Base-by-base conservation (phyloP, 805 yeast species). In the Saturnispora galanensis region DNA sequence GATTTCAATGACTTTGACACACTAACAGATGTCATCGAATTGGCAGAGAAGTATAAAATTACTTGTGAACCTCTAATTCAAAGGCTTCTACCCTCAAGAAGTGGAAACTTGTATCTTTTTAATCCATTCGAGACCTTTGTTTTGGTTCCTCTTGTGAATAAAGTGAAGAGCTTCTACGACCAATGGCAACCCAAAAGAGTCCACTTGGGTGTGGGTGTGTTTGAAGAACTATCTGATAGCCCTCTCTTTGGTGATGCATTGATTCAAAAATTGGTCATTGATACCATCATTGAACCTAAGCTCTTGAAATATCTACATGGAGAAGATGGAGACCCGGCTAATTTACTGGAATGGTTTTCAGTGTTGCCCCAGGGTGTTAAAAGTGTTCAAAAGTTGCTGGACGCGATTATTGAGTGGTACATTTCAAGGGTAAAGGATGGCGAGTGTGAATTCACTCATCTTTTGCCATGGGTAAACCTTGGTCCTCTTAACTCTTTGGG, bases 1-100 rank as follows among this genome's bases (percentile, higher is more conserved):
- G 56, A 63, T 35, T 69, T 72, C 0, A 49, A 58, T 4, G 54
- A 59, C 11, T 51, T 70, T 8, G 58, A 63, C 3, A 50, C 56
- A 9, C 56, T 60, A 1, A 46, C 47, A 10, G 49, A 46, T 2
- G 42, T 70, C 10, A 49, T 63, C 0, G 66, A 62, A 29, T 21
- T 12, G 8, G 47, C 44, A 12, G 34, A 16, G 12, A 26, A 13
- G 11, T 39, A 35, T 13, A 26, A 39, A 45, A 0, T 21, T 56
- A n/a, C 45, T 55, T 9, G 44, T 11, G 37, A 33, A 31, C 15
- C 21, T n/a, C 28, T 32, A 15, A 16, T 42, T 29, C 5, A 17
- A 34, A 12, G 5, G 28, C 4, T 10, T 21, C 26, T 5, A 21
- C 26, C 26, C 8, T 21, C 26, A 21, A 21, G 26, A 21, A 21